phyloP scores from a whole-genome alignment of 202 grass and related monocot genomes.

The Zizania palustris region DNA sequence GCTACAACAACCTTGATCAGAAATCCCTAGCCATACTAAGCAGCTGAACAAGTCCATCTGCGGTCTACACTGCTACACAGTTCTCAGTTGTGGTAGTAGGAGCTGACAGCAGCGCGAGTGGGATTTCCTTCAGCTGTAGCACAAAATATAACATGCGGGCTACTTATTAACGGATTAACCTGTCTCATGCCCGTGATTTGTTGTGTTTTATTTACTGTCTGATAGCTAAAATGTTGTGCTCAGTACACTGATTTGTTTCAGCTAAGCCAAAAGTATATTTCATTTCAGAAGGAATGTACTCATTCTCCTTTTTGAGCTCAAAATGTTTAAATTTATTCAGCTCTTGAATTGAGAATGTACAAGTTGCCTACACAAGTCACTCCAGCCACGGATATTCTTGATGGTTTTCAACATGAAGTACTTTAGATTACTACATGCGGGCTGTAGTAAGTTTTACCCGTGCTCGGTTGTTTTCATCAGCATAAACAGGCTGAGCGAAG shows the following conservation, averaged over 20 bases:
- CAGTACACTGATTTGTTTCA: conserved; percentile 5
- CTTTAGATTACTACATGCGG: not conserved
- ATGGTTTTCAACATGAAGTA: not conserved
- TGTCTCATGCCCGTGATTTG: not conserved
- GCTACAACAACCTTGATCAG: conserved; percentile 44
- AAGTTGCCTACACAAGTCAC: not conserved
- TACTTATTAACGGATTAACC: conserved; percentile 11
- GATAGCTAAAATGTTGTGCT: conserved; percentile 19
- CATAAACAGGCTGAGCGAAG: conserved; percentile 14
- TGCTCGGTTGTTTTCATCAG: conserved; percentile 24
- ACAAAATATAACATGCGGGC: not conserved
- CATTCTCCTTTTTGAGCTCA: not conserved
- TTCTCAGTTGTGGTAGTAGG: not conserved
- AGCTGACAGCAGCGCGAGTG: not conserved
- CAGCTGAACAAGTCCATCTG: conserved; percentile 23
- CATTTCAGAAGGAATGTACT: not conserved
- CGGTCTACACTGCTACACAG: not conserved
- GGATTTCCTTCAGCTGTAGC: not conserved
- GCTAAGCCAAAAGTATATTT: not conserved
- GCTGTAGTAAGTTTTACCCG: not conserved
- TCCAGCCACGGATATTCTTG: not conserved
- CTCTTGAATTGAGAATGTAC: not conserved
- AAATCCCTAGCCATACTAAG: conserved; percentile 56
- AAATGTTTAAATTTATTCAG: too few relatives aligned
- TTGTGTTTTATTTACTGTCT: not conserved